Evolutionary conservation across 495 filamentous ascomycete species (phyloP).

Genomic region (Daldinia concentrica): DNA sequence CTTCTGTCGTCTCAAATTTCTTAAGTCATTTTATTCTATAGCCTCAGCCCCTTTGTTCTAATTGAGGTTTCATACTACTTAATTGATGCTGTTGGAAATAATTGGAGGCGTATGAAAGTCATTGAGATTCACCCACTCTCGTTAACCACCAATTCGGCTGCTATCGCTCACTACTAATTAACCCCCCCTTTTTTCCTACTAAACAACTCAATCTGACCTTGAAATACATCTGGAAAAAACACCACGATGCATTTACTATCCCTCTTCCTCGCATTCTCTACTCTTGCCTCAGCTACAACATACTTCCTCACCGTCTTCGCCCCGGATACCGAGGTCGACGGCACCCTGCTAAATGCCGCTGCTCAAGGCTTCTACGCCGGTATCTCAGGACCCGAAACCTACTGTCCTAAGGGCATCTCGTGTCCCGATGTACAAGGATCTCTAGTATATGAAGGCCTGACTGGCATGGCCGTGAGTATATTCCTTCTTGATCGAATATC

Average conservation of each 20-base stretch:
- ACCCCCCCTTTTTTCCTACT: background rate
- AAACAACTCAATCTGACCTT: background rate
- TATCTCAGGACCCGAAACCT: slow-evolving; percentile 29
- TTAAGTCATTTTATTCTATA: background rate
- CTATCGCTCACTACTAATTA: background rate
- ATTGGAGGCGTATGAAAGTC: background rate
- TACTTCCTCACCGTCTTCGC: slow-evolving; percentile 39
- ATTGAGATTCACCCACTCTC: background rate
- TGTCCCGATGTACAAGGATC: slow-evolving; percentile 39
- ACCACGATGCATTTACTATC: slow-evolving; percentile 14
- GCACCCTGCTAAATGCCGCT: slow-evolving; percentile 34
- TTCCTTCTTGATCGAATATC: background rate
- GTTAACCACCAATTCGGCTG: background rate
- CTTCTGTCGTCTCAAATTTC: background rate
- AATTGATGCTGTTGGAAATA: background rate
- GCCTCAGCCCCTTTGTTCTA: background rate
- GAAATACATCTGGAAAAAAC: background rate
- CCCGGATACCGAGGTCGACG: slow-evolving; percentile 32
- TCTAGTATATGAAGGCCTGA: slow-evolving; percentile 29
- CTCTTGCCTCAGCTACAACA: slow-evolving; percentile 29
- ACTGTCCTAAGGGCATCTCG: slow-evolving; percentile 25
- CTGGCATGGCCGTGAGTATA: slow-evolving; percentile 38
- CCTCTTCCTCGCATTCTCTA: slow-evolving; percentile 20
- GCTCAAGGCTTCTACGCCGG: slow-evolving; percentile 35
- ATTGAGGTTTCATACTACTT: background rate